These are phyloP conservation scores for Colletotrichum sp. DNA, from an alignment of 2,329 filamentous ascomycete species.

Conservation along the genomic window DNA sequence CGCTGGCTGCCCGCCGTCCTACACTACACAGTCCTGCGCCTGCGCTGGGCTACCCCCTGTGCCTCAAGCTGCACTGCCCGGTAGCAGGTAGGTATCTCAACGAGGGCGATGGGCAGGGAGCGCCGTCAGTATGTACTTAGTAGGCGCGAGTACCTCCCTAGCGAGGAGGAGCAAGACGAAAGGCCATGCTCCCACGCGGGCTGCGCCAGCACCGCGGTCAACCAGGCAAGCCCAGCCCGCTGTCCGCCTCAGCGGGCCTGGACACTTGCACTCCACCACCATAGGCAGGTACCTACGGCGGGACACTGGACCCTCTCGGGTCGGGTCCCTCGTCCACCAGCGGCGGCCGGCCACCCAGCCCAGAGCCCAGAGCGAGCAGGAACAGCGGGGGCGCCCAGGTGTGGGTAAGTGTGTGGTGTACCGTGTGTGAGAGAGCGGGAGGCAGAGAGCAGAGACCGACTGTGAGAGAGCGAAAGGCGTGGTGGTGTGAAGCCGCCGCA, in stretches of 20 bases:
- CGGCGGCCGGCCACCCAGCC: background rate
- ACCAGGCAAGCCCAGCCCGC: background rate
- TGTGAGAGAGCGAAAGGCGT: background rate
- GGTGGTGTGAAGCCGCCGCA: conserved; percentile 7
- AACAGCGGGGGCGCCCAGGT: background rate
- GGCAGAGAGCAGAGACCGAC: background rate
- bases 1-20: background rate
- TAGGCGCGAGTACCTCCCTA: background rate
- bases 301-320: background rate
- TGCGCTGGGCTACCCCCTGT: conserved; percentile 12
- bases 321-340: background rate
- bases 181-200: background rate
- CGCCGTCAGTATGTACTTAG: background rate
- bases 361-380: background rate
- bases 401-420: background rate
- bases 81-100: background rate
- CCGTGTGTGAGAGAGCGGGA: background rate
- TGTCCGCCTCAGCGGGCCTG: background rate
- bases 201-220: background rate
- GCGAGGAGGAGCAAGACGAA: background rate
- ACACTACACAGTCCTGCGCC: background rate
- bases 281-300: background rate
- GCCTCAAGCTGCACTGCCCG: conserved; percentile 13
- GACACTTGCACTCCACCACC: background rate
- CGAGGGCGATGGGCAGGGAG: background rate